Base-by-base conservation (phyloP, 169 alveolate species). In the Plasmodium relictum region DNA sequence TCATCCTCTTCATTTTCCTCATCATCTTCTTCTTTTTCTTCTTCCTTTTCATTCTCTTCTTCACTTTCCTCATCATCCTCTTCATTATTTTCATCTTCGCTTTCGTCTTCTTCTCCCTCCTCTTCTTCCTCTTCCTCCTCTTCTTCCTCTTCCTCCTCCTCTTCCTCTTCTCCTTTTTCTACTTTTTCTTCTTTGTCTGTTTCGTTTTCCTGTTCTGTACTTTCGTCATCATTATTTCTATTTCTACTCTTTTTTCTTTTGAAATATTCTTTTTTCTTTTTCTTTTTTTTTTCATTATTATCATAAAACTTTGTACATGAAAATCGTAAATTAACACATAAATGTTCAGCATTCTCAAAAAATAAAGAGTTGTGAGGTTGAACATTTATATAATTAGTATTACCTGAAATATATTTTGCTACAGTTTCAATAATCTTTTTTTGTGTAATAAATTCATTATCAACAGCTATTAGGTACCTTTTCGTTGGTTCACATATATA, bases 391-490 rank as follows among this genome's bases (percentile, higher is more conserved):
- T 24, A 41, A 54, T 48, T 76, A 12, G 26, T n/a, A 26, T 76
- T 76, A 16, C 76, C 89, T 16, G 89, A 76, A 0, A 76, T 16
- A 58, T 62, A 20, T 3, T 20, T 76, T 3, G 76, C 65, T 16
- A 76, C 69, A 45, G 89, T 63, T 63, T 63, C 50, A 6, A 76
- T 50, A 18, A 76, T 6, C 16, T 66, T 44, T 58, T 76, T 76
- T 68, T 76, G 89, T 0, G 89, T 76, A 45, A 76, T 18, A 20
- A 62, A 42, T 24, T 76, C 78, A 10, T 58, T 63, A 31, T 76
- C 89, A 8, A 76, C 89, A 16, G 89, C 89, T 63, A 76, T 76
- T 39, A 76, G 44, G 39, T 76, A 76, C 41, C 45, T 76, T 48
- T 31, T 42, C 8, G 12, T 2, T 0, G 76, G 56, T 9, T 63